Evolutionary conservation across 331 rosid species (phyloP), one percentile per base, ranked within the genome.

Genomic region (Spiraea crenata): DNA sequence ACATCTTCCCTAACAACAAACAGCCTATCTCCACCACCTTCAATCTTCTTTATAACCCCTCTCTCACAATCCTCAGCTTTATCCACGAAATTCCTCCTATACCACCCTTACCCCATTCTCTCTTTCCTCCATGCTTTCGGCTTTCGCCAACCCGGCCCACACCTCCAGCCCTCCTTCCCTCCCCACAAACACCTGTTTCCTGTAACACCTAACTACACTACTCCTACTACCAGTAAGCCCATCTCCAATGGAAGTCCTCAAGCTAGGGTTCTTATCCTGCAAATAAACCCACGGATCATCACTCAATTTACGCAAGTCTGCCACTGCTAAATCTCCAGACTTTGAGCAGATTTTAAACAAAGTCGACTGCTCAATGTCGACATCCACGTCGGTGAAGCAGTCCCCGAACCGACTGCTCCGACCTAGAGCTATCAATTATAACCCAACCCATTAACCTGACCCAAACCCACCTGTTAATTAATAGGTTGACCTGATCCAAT

Each of bases 271-370:
- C 56, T 82, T 86, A 68, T 93, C 98, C 49, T 87, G 81, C 80
- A 93, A 80, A 78, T 92, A 92, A 51, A 86, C 72, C 98, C 98
- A 92, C 20, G 97, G 97, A 78, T 90, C 96, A 13, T 88, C 92
- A 15, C 85, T 77, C 62, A 92, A 79, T 10, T 78, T 81, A 51
- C 97, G 82, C 84, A 92, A 39, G 11, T 92, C 98, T 14, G 98
- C 97, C 92, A 90, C 77, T n/a, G n/a, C n/a, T n/a, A n/a, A n/a
- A n/a, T n/a, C n/a, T n/a, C n/a, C n/a, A n/a, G n/a, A n/a, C n/a
- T n/a, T n/a, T n/a, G n/a, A n/a, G n/a, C n/a, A n/a, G n/a, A n/a
- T n/a, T n/a, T n/a, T n/a, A n/a, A n/a, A n/a, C n/a, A n/a, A n/a
- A n/a, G n/a, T n/a, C n/a, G n/a, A n/a, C n/a, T n/a, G n/a, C n/a